A percentile compares a stretch with the other conserved stretches of the same genome.
Evolutionary conservation across 208 protist genomes (phyloP).

Genomic region (Leishmania martiniquensis): DNA sequence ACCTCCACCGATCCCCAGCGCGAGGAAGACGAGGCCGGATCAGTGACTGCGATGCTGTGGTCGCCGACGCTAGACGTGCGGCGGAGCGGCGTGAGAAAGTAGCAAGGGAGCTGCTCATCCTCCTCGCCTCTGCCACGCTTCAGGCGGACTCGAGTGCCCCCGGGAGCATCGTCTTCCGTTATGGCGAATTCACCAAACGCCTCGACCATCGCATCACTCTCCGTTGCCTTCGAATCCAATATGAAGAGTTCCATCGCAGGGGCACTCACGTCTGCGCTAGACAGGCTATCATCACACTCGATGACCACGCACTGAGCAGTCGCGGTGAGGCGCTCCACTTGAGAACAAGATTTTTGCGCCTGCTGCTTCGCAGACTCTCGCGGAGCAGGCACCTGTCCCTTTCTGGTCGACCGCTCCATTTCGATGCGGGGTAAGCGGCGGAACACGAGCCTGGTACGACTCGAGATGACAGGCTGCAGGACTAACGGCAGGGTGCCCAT

Average conservation of each 20-base stretch:
- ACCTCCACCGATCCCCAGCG: conserved; percentile 24
- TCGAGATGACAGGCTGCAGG: conserved; percentile 17
- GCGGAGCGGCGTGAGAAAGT: conserved; percentile 17
- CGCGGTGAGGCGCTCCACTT: conserved; percentile 23
- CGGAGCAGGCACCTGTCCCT: background rate
- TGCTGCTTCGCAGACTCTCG: background rate
- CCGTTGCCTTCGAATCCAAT: conserved; percentile 20
- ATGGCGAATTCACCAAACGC: conserved; percentile 31
- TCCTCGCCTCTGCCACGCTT: conserved; percentile 18
- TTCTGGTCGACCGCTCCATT: background rate
- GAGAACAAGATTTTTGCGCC: background rate
- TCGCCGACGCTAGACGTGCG: background rate
- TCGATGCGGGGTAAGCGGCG: conserved; percentile 13
- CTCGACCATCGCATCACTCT: conserved; percentile 21
- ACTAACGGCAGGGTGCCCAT: conserved; percentile 26
- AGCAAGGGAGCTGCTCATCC: conserved; percentile 3
- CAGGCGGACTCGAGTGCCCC: background rate
- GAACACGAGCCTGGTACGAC: conserved; percentile 22
- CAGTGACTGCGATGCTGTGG: background rate
- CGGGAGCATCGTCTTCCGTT: conserved; percentile 10
- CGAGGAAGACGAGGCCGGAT: background rate
- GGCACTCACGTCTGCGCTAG: background rate
- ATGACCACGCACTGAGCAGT: conserved; percentile 22
- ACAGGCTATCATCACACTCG: conserved; percentile 11
- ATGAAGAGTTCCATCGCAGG: conserved; percentile 13